Base-by-base conservation (phyloP, 1,139 yeast species). In the Suhomyces ambrosiae region DNA sequence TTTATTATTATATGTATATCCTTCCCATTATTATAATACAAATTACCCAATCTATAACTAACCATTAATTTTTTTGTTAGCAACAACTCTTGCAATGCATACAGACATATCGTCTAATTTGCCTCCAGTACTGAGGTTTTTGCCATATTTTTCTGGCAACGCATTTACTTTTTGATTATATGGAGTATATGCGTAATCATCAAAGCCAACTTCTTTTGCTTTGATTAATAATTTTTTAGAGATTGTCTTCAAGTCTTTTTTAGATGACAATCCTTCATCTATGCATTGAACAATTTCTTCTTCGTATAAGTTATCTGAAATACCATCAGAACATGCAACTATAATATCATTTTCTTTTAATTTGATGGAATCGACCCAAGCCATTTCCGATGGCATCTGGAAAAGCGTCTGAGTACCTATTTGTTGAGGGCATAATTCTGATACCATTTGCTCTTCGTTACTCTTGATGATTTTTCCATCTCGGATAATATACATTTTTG, bases 101-200 rank as follows among this genome's bases (percentile, higher is more conserved):
- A 76, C 57, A 0, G 80, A 70, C 66, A 75, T 76, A 48, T 77
- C 82, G 50, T 77, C 82, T 39, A 76, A 57, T 44, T 76, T 76
- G 0, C 82, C 82, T 2, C 82, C 82, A 27, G 68, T 58, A 40
- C 72, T 71, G 15, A 58, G 48, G 27, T 57, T 60, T n/a, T 58
- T 55, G 3, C 71, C 66, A 40, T 45, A 58, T 30, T 52, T 55
- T 27, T 56, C 56, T 10, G 74, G 73, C 38, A 74, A 64, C 14
- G 68, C 55, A 49, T 73, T 74, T 11, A 77, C 75, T 50, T 63
- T 71, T 48, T 74, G 80, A 42, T 74, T 76, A 47, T 76, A 76
- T 1, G 82, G 82, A 18, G 79, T 72, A 40, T 66, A 73, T 12
- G 79, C 74, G 50, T 71, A 73, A 47, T 71, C 79, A 48, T 77